Evolutionary conservation across 805 yeast genomes (phyloP).

Genomic region (Jamesozyma lodderae): DNA sequence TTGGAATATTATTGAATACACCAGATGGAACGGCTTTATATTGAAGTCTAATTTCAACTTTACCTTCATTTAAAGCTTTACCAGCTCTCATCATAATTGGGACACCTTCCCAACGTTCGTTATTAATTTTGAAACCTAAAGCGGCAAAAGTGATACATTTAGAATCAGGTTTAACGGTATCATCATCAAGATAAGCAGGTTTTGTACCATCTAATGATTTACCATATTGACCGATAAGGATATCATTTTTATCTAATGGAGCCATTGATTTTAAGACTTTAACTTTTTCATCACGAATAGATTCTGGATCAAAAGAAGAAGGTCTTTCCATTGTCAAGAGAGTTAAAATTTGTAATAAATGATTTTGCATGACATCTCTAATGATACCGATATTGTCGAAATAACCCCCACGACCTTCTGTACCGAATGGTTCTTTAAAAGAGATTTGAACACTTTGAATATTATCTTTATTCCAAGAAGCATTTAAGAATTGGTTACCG

Average conservation of each 20-base stretch:
- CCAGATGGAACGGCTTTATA: constrained; percentile 81
- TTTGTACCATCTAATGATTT: constrained; percentile 78
- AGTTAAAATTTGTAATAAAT: constrained; percentile 85
- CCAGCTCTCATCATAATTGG: constrained; percentile 96
- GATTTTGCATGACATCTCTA: constrained; percentile 98
- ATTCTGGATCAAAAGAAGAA: constrained; percentile 80
- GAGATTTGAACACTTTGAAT: constrained; percentile 77
- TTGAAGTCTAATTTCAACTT: constrained; percentile 92
- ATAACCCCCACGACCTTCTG: constrained; percentile 98
- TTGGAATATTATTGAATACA: constrained; percentile 67
- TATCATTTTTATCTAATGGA: constrained; percentile 53
- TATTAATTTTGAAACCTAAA: constrained; percentile 62
- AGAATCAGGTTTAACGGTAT: constrained; percentile 71
- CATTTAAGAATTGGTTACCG: constrained; percentile 78
- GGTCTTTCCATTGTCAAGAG: constrained; percentile 95
- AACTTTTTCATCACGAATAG: constrained; percentile 93
- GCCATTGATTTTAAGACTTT: constrained; percentile 77
- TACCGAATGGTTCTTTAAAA: constrained; percentile 97
- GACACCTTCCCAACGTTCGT: constrained; percentile 98
- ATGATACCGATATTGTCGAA: constrained; percentile 92
- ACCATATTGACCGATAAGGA: constrained; percentile 81
- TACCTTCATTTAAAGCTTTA: constrained; percentile 89
- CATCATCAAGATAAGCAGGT: constrained; percentile 89
- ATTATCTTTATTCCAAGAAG: constrained; percentile 81
- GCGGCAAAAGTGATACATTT: constrained; percentile 93